Evolutionary conservation across 345 rosid genomes (phyloP), one percentile per base, ranked within the genome.

Genomic region (Gynandropsis gynandra): DNA sequence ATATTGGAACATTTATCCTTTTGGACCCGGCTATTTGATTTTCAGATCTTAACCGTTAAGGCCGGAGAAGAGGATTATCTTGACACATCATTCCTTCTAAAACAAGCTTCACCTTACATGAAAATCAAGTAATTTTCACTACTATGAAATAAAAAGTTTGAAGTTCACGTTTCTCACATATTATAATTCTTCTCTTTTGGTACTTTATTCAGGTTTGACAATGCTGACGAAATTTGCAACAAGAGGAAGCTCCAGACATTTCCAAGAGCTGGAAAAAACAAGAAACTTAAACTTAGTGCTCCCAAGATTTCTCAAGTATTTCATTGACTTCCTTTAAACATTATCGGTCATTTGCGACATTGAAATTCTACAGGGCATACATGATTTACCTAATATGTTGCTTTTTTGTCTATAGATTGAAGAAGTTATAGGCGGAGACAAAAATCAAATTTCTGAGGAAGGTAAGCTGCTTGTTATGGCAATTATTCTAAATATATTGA

Each of bases 21-120:
- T 52, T 39, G 27, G 7, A 24, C 37, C 16, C 33, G 16, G 39
- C 9, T 46, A 16, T 52, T 57, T 4, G 47, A 14, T 59, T 51
- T 68, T 50, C 74, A 90, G 96, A 70, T 90, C 63, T 70, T 87
- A 65, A 83, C 95, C 12, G 82, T 87, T 34, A 87, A 82, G 64
- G 64, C 90, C 35, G 95, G 85, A 58, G 92, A 76, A 70, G 87
- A 78, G 16, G 96, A 81, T 58, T 90, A 80, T 70, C 75, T 75
- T 24, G 96, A 87, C 67, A 67, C 90, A 8, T 70, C 82, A 14
- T 75, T 75, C 62, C 72, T 87, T 39, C 58, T 90, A 44, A 72
- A 79, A 76, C 96, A 90, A 62, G 95, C 95, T 42, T 82, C 96
- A 14, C 98, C 96, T 19, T 90, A 59, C 15, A 90, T 74, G 88